Evolutionary conservation across 176 grass and related monocot species (phyloP).

Genomic region (Pharus latifolius): DNA sequence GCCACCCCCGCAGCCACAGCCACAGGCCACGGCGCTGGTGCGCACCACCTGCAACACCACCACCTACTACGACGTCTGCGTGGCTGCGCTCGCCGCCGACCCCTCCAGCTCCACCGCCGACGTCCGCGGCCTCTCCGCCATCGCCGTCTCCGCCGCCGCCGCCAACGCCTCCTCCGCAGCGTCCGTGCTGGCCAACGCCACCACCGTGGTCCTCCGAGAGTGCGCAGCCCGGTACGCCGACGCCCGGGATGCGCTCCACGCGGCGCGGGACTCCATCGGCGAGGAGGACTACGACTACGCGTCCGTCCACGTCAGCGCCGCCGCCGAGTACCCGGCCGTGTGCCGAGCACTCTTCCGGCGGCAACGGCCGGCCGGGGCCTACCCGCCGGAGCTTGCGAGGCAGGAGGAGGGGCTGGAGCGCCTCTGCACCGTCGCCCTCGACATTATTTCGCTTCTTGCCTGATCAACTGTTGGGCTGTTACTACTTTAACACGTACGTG

Average conservation of each 20-base stretch:
- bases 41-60: conserved; percentile 70
- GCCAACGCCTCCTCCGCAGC: conserved; percentile 48
- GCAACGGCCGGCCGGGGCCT: conserved; percentile 21
- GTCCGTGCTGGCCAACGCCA: conserved; percentile 16
- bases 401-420: conserved; percentile 42
- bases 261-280: conserved; percentile 31
- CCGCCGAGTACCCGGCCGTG: conserved; percentile 71
- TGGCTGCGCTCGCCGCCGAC: conserved; percentile 51
- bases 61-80: conserved; percentile 68
- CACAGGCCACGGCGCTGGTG: conserved; percentile 22
- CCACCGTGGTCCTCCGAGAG: conserved; percentile 13
- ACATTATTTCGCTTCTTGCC: conserved; percentile 63
- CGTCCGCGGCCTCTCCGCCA: conserved; percentile 56
- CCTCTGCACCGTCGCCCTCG: conserved; percentile 69
- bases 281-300: conserved; percentile 61
- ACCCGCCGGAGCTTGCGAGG: conserved; percentile 45
- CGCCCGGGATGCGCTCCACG: conserved; percentile 43
- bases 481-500: not conserved
- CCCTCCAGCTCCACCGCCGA: conserved; percentile 52
- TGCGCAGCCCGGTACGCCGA: conserved; percentile 57
- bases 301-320: conserved; percentile 65
- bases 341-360: conserved; percentile 58
- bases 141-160: conserved; percentile 46
- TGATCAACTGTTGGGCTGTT: not conserved
- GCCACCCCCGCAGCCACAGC: not conserved